phyloP scores from a whole-genome alignment of 23 red algal genomes.

The Gracilaria domingensis region DNA sequence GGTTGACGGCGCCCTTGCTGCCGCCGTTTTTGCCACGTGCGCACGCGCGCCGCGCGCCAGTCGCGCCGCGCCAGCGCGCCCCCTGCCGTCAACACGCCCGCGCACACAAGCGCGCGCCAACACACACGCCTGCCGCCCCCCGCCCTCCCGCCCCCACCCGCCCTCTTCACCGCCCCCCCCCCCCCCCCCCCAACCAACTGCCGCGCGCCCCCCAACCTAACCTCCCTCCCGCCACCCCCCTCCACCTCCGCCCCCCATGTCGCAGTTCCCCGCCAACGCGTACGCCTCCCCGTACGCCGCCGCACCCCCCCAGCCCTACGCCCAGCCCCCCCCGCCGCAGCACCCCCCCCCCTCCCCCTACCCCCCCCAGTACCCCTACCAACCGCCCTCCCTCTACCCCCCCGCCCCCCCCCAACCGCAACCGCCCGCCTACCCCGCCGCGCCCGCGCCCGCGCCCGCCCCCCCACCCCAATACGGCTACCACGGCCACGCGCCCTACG shows the following conservation, averaged over 20 bases:
- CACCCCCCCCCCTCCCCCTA: background rate
- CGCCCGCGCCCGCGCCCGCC: slow-evolving; percentile 6
- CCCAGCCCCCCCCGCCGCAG: background rate
- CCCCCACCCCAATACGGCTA: background rate
- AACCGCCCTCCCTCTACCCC: background rate
- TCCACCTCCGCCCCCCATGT: background rate
- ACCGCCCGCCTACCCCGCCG: background rate
- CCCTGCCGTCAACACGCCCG: too few relatives aligned
- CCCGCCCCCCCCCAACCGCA: background rate
- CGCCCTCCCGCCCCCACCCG: background rate
- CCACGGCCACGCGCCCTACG: slow-evolving; percentile 1
- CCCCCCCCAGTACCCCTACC: background rate
- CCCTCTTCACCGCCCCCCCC: background rate
- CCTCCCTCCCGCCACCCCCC: background rate
- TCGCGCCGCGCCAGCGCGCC: background rate
- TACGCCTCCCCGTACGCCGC: slow-evolving; percentile 1
- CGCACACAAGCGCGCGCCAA: slow-evolving; percentile 1
- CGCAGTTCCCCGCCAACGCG: slow-evolving; percentile 1
- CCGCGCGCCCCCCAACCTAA: background rate
- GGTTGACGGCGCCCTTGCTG: slow-evolving; percentile 7
- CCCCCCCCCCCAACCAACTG: background rate
- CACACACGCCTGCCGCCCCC: background rate
- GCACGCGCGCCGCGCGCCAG: background rate
- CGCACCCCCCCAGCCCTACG: background rate
- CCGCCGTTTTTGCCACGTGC: slow-evolving; percentile 25